These are phyloP conservation scores for Acacia concinna DNA, from an alignment of 331 rosid genomes.

Conservation along the genomic window DNA sequence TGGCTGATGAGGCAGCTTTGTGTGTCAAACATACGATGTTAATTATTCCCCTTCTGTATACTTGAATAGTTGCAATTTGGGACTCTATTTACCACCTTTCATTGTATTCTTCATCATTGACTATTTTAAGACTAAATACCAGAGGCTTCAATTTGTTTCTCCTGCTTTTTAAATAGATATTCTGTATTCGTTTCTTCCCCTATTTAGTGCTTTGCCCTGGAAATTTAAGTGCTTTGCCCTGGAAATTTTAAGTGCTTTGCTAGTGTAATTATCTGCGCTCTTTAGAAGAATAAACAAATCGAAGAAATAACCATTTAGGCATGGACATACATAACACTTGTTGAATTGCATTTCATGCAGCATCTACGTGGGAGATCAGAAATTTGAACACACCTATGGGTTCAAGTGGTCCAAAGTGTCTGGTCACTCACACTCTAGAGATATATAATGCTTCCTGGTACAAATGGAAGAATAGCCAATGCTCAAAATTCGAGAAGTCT, in stretches of 20 bases:
- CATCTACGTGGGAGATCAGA: slow-evolving; percentile 91
- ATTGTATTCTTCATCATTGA: slow-evolving; percentile 14
- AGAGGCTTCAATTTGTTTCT: neutral
- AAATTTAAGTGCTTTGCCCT: slow-evolving; percentile 2
- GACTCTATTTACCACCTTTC: neutral
- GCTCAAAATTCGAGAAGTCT: slow-evolving; percentile 81
- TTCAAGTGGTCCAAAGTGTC: slow-evolving; percentile 62
- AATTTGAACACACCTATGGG: slow-evolving; percentile 61
- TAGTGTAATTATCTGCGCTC: neutral
- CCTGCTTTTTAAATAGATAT: neutral
- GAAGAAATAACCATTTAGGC: slow-evolving; percentile 21
- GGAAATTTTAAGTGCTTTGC: neutral
- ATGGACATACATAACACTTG: slow-evolving; percentile 17
- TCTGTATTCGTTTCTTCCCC: neutral
- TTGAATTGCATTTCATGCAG: slow-evolving; percentile 46
- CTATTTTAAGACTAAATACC: neutral
- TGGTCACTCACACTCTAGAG: slow-evolving; percentile 92
- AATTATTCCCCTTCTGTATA: neutral
- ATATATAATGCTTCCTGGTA: slow-evolving; percentile 68
- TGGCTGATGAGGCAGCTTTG: neutral
- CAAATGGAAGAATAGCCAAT: slow-evolving; percentile 65
- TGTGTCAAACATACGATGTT: neutral
- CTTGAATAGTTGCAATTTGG: neutral
- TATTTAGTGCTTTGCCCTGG: slow-evolving; percentile 3
- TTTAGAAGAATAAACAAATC: slow-evolving; percentile 9